Conservation (phyloP, 352 stramenopile genomes). For the Thraustotheca clavata region DNA sequence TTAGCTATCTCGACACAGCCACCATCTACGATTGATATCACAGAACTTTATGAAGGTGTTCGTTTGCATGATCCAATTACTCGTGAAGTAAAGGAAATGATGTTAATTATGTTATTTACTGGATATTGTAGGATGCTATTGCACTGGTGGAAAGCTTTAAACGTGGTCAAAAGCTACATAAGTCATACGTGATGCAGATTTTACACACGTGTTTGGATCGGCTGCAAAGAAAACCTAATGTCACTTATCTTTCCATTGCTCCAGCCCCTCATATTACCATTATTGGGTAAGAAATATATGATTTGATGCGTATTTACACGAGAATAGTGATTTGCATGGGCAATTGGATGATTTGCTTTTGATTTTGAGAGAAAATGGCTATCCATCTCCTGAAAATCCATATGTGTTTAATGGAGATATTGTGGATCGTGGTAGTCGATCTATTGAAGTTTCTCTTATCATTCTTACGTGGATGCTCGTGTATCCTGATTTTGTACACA, state of each 20-base stretch:
- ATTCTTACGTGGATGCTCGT: conserved; percentile 78
- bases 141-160: conserved; percentile 71
- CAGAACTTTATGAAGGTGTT: conserved; percentile 69
- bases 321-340: conserved; percentile 57
- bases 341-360: conserved; percentile 78
- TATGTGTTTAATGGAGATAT: conserved; percentile 86
- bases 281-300: conserved; percentile 37
- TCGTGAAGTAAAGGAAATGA: conserved; percentile 23
- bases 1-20: conserved; percentile 42
- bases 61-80: conserved; percentile 57
- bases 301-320: background rate
- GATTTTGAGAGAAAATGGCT: conserved; percentile 76
- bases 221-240: conserved; percentile 44
- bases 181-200: conserved; percentile 65
- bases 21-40: conserved; percentile 69
- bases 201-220: conserved; percentile 45
- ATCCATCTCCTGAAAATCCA: conserved; percentile 60
- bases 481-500: conserved; percentile 55
- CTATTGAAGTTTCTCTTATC: conserved; percentile 71
- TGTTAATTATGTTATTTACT: background rate
- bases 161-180: conserved; percentile 68
- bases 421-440: conserved; percentile 68
- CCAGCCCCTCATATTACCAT: conserved; percentile 70
- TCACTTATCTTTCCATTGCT: conserved; percentile 59
- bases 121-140: conserved; percentile 34